A percentile compares a stretch with the other conserved stretches of the same genome.
phyloP scores from a whole-genome alignment of 768 basidiomycete genomes.

The Rhodotorula taiwanensis region DNA sequence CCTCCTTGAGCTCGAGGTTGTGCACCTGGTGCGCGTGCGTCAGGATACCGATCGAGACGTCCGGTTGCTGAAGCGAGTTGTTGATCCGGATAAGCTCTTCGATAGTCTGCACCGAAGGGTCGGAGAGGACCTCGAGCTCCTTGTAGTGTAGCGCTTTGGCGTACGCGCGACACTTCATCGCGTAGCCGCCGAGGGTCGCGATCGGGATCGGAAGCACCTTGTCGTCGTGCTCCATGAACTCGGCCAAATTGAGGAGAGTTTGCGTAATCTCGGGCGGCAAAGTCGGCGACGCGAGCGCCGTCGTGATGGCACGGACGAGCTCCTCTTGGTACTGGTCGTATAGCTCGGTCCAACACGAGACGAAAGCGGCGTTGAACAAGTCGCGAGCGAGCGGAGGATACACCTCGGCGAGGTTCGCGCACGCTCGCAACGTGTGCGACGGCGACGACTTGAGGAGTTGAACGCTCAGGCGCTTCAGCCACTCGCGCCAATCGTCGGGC shows the following conservation, averaged over 20 bases:
- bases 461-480: slow-evolving; percentile 86
- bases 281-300: slow-evolving; percentile 63
- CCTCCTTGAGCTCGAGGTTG: slow-evolving; percentile 84
- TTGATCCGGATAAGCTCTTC: slow-evolving; percentile 94
- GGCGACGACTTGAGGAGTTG: slow-evolving; percentile 98
- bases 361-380: slow-evolving; percentile 94
- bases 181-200: slow-evolving; percentile 85
- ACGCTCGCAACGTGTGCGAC: slow-evolving; percentile 93
- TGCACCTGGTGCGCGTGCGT: slow-evolving; percentile 82
- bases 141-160: slow-evolving; percentile 98
- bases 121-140: slow-evolving; percentile 90
- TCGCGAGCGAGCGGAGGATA: slow-evolving; percentile 87
- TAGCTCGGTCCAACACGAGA: slow-evolving; percentile 93
- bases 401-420: slow-evolving; percentile 85
- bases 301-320: slow-evolving; percentile 79
- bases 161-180: slow-evolving; percentile 85
- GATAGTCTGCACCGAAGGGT: slow-evolving; percentile 75
- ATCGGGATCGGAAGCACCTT: slow-evolving; percentile 90
- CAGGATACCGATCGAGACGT: slow-evolving; percentile 95
- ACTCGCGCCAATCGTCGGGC: slow-evolving; percentile 81
- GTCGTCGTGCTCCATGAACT: slow-evolving; percentile 99
- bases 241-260: slow-evolving; percentile 82
- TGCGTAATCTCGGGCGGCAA: slow-evolving; percentile 86
- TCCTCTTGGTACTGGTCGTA: slow-evolving; percentile 99
- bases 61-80: slow-evolving; percentile 90